Base-by-base conservation (phyloP, 2,329 filamentous ascomycete species). In the Truncatella angustata region DNA sequence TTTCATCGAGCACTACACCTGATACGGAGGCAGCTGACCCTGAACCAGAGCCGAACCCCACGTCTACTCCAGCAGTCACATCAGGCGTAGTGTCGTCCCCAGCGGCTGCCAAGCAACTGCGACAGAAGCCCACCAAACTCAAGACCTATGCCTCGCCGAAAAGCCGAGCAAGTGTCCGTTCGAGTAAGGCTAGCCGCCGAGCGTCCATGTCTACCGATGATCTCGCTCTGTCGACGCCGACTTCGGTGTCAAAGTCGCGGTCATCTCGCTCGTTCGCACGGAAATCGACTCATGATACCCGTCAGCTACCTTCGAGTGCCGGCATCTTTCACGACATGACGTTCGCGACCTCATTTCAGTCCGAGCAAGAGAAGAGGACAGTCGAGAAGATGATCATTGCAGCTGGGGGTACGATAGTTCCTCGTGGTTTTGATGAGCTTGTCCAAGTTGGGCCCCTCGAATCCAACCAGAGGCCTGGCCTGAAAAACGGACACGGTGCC, bases 281-380 rank as follows among this genome's bases (percentile, higher is more conserved):
- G 35, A 52, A 48, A 35, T 52, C 49, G 21, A 28, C 42, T 24
- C 32, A 49, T n/a, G 47, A 42, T 20, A 23, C 24, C 14, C 35
- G 23, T 10, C 24, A n/a, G n/a, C n/a, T 16, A 39, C 18, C 14
- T 12, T 24, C 28, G 5, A 35, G 28, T 5, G 20, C 37, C 2
- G 63, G 65, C 0, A 55, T 95, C 0, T 96, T 97, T 62, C 72
- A 80, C 1, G 84, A 86, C 37, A 96, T 97, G 91, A 84, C 84
- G 0, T 97, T 97, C 69, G 91, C 91, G 0, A 80, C 96, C 10
- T 93, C 91, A 0, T 90, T 91, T 56, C 77, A 78, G 43, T 18
- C 43, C 14, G 43, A 46, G 12, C 16, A 12, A 21, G 43, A 46
- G 62, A 82, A 57, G 63, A 73, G 44, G 67, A 63, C 66, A 24